Evolutionary conservation across 768 basidiomycete genomes (phyloP).

Genomic region (Lactarius vividus): DNA sequence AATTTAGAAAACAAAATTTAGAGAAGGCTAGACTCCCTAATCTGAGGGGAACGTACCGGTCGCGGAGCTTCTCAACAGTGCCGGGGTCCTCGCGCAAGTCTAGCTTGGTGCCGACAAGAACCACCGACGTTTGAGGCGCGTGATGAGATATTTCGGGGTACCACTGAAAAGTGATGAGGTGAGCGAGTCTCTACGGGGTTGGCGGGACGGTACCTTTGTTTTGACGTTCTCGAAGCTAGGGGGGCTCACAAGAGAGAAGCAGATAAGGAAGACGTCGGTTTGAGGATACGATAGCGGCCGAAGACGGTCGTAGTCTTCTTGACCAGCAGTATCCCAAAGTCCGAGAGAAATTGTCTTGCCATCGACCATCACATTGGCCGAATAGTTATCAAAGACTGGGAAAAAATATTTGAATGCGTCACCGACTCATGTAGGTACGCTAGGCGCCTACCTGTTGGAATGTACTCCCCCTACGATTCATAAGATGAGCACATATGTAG

Average conservation of each 20-base stretch:
- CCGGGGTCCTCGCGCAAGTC: slow-evolving; percentile 94
- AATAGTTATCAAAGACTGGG: slow-evolving; percentile 97
- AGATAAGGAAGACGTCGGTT: slow-evolving; percentile 99
- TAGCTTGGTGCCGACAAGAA: slow-evolving; percentile 95
- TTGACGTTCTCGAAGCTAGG: slow-evolving; percentile 98
- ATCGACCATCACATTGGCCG: slow-evolving; percentile 98
- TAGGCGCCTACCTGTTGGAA: slow-evolving; percentile 73
- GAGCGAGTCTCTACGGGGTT: neutral
- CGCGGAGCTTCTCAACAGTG: slow-evolving; percentile 90
- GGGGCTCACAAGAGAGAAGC: slow-evolving; percentile 97
- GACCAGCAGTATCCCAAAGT: slow-evolving; percentile 99
- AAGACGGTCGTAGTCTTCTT: slow-evolving; percentile 98
- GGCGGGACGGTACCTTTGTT: slow-evolving; percentile 65
- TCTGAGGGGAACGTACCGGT: slow-evolving; percentile 54
- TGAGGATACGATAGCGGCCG: slow-evolving; percentile 98
- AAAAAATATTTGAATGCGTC: slow-evolving; percentile 5
- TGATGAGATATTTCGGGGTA: slow-evolving; percentile 97
- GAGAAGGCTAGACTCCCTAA: neutral
- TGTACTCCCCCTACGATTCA: slow-evolving; percentile 80
- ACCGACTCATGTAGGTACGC: slow-evolving; percentile 13
- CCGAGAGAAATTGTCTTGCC: slow-evolving; percentile 98
- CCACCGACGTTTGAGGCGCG: slow-evolving; percentile 88
- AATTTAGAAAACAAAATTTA: slow-evolving; percentile 11
- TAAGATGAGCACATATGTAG: slow-evolving; percentile 13
- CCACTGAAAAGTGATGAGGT: slow-evolving; percentile 54